phyloP scores from a whole-genome alignment of 805 yeast species.

The Teunomyces pallodes region DNA sequence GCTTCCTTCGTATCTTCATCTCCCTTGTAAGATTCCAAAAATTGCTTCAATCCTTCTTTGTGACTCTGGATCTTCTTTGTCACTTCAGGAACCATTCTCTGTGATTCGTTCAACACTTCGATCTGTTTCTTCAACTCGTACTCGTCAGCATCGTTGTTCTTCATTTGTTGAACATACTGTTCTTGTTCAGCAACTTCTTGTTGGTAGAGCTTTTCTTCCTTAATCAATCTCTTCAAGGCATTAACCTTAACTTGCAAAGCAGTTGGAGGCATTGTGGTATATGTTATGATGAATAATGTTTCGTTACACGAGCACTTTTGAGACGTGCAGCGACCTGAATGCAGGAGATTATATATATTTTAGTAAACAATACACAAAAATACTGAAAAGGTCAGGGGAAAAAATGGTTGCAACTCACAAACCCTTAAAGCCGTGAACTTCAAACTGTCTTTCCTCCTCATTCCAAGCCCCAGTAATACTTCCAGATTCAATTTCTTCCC shows the following conservation, averaged over 20 bases:
- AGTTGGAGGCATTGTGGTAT: conserved; percentile 58
- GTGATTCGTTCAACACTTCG: conserved; percentile 36
- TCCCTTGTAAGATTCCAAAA: conserved; percentile 32
- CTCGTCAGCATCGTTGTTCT: conserved; percentile 49
- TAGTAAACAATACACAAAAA: conserved; percentile 4
- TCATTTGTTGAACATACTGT: conserved; percentile 46
- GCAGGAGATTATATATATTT: not conserved
- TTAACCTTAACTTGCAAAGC: conserved; percentile 66
- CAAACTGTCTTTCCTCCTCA: conserved; percentile 6
- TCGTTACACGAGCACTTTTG: not conserved
- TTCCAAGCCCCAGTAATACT: conserved; percentile 26
- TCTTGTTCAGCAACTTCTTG: conserved; percentile 58
- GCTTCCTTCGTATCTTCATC: conserved; percentile 34
- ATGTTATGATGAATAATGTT: not conserved
- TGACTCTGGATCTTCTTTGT: conserved; percentile 15
- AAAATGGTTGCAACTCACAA: not conserved
- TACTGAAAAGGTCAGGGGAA: not conserved
- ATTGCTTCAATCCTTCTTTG: conserved; percentile 42
- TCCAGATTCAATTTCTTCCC: conserved; percentile 6
- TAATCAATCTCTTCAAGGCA: conserved; percentile 65
- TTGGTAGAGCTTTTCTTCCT: conserved; percentile 62
- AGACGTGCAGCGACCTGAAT: not conserved
- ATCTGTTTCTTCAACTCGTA: conserved; percentile 58
- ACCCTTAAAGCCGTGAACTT: not conserved
- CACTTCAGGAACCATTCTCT: conserved; percentile 34